Conservation (phyloP, 805 yeast species). For the Alloascoidea africana region DNA sequence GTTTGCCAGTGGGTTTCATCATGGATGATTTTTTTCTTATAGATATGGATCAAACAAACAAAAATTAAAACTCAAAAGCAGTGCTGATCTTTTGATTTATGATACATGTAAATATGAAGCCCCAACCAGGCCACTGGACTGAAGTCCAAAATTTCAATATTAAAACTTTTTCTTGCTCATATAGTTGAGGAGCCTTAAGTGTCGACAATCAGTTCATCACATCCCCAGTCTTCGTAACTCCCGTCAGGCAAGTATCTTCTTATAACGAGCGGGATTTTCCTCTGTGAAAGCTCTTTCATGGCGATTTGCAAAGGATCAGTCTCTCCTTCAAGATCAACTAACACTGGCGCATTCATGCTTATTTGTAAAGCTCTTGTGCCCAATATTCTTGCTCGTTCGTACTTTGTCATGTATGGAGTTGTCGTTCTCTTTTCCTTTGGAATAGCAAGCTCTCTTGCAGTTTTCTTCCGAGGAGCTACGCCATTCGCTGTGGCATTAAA, state of each 20-base stretch:
- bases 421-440: conserved; percentile 83
- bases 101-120: too few relatives aligned
- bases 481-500: conserved; percentile 21
- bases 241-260: conserved; percentile 97
- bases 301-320: conserved; percentile 98
- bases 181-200: too few relatives aligned
- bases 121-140: too few relatives aligned
- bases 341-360: conserved; percentile 95
- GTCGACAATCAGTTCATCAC: conserved; percentile 92
- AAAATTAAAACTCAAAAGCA: too few relatives aligned
- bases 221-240: conserved; percentile 96
- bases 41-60: too few relatives aligned
- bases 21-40: too few relatives aligned
- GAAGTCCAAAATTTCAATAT: too few relatives aligned
- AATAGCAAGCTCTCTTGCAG: conserved; percentile 70
- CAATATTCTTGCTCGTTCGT: conserved; percentile 92
- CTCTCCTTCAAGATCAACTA: conserved; percentile 97
- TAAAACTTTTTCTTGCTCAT: too few relatives aligned
- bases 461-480: conserved; percentile 33
- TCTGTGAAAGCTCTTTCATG: conserved; percentile 88
- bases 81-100: too few relatives aligned
- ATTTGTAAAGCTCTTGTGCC: conserved; percentile 97
- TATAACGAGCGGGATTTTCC: conserved; percentile 88
- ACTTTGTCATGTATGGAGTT: conserved; percentile 98
- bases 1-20: conserved; percentile 1